These are phyloP conservation scores for Rhizophagus clarus DNA, from an alignment of 192 early-diverging fungal genomes.

Conservation along the genomic window DNA sequence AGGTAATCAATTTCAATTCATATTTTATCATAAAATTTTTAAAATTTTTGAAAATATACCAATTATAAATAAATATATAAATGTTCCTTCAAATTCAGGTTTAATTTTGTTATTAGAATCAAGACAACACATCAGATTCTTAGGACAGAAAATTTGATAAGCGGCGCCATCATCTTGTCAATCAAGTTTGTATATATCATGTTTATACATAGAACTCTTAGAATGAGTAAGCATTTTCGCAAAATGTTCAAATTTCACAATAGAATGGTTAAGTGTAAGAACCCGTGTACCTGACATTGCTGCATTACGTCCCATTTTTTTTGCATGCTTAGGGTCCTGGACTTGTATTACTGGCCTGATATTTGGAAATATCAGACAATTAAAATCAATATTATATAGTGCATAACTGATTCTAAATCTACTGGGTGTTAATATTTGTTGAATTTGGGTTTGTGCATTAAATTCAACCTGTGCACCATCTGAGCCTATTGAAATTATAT, in stretches of 20 bases:
- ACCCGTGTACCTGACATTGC: neutral
- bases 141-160: neutral
- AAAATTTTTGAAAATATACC: neutral
- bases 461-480: too few species aligned
- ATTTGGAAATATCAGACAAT: too few species aligned
- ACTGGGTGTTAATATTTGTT: neutral
- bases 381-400: neutral
- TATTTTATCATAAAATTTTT: neutral
- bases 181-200: neutral
- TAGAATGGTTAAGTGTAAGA: neutral
- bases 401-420: neutral
- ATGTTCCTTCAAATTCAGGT: neutral
- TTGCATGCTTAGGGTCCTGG: too few species aligned
- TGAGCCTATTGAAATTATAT: too few species aligned
- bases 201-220: neutral
- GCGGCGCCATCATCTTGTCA: neutral
- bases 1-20: neutral
- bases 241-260: neutral
- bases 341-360: too few species aligned
- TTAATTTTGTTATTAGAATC: neutral
- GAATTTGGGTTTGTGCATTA: too few species aligned
- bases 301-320: too few species aligned
- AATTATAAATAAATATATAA: constrained; percentile 2
- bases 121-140: neutral
- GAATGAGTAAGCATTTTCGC: neutral